Percentiles rank a stretch among this genome's conserved stretches.
These are phyloP conservation scores for Dryas alaskensis DNA, from an alignment of 306 rosid genomes.

Conservation along the genomic window DNA sequence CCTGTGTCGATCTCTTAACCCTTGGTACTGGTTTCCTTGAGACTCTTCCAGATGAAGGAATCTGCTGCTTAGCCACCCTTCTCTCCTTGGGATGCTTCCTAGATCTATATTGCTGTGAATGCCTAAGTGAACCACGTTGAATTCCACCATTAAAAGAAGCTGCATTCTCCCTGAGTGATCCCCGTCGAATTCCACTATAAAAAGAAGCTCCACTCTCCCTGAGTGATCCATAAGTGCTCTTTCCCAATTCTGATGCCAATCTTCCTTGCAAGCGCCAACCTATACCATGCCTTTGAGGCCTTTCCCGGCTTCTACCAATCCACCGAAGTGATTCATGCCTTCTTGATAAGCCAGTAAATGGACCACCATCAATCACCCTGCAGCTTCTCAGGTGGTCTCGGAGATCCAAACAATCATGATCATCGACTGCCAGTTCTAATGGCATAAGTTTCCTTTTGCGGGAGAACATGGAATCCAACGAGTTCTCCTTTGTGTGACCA, in stretches of 20 bases:
- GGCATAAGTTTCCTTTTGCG: slow-evolving; percentile 47
- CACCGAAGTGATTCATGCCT: slow-evolving; percentile 35
- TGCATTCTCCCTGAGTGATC: slow-evolving; percentile 34
- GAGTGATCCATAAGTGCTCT: slow-evolving; percentile 30
- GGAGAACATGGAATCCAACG: slow-evolving; percentile 49
- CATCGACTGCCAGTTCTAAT: slow-evolving; percentile 37
- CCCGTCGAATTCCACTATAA: slow-evolving; percentile 27
- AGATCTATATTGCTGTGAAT: slow-evolving; percentile 42
- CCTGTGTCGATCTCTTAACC: slow-evolving; percentile 32
- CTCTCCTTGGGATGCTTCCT: slow-evolving; percentile 42
- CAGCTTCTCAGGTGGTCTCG: slow-evolving; percentile 65
- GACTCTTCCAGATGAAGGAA: slow-evolving; percentile 29
- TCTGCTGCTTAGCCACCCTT: slow-evolving; percentile 29
- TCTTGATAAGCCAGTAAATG: slow-evolving; percentile 40
- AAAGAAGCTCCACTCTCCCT: slow-evolving; percentile 20
- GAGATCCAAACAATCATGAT: slow-evolving; percentile 45
- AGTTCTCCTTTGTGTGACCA: slow-evolving; percentile 37
- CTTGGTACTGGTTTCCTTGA: slow-evolving; percentile 41
- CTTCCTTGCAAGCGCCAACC: slow-evolving; percentile 39
- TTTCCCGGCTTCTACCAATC: slow-evolving; percentile 32
- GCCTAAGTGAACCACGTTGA: slow-evolving; percentile 36
- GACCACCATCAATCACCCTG: slow-evolving; percentile 32
- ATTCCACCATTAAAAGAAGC: slow-evolving; percentile 15
- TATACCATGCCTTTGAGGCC: slow-evolving; percentile 30
- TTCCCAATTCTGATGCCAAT: slow-evolving; percentile 46